Evolutionary conservation across 2,329 filamentous ascomycete genomes (phyloP).

Genomic region (Myrmaecium sp.): DNA sequence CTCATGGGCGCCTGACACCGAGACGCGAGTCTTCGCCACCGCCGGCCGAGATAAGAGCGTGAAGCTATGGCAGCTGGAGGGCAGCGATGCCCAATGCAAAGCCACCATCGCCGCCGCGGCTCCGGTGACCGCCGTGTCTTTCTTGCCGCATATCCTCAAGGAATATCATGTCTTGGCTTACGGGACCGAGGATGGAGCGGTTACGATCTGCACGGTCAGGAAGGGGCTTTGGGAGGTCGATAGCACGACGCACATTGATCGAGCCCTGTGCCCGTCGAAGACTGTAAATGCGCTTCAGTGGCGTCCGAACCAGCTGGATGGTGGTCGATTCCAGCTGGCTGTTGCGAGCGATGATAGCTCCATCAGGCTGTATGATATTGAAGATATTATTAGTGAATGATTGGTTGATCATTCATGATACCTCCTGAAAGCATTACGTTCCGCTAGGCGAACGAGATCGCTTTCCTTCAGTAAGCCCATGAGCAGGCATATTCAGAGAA

Average conservation of each 20-base stretch:
- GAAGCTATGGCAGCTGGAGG: constrained; percentile 35
- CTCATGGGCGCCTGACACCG: constrained; percentile 51
- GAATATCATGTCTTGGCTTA: constrained; percentile 12
- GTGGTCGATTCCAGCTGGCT: constrained; percentile 14
- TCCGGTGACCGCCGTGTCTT: constrained; percentile 18
- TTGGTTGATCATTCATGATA: too few species aligned
- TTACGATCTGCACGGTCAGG: constrained; percentile 7
- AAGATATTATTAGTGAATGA: too few species aligned
- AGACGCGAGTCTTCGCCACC: constrained; percentile 52
- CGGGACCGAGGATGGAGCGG: constrained; percentile 16
- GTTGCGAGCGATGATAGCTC: constrained; percentile 26
- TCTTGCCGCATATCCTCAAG: constrained; percentile 5
- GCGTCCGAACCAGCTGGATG: constrained; percentile 9
- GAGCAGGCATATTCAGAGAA: too few species aligned
- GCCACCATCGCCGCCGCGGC: constrained; percentile 10
- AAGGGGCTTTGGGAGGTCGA: constrained; percentile 7
- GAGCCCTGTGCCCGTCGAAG: constrained; percentile 10
- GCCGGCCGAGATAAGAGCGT: constrained; percentile 80
- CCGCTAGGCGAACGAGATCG: too few species aligned
- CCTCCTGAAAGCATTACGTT: too few species aligned
- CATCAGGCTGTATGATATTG: constrained; percentile 15
- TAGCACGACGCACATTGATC: constrained; percentile 7
- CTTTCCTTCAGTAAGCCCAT: too few species aligned
- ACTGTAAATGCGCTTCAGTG: constrained; percentile 17
- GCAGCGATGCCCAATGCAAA: constrained; percentile 8